phyloP scores from a whole-genome alignment of 345 rosid genomes.

The Noccaea bulbosa region DNA sequence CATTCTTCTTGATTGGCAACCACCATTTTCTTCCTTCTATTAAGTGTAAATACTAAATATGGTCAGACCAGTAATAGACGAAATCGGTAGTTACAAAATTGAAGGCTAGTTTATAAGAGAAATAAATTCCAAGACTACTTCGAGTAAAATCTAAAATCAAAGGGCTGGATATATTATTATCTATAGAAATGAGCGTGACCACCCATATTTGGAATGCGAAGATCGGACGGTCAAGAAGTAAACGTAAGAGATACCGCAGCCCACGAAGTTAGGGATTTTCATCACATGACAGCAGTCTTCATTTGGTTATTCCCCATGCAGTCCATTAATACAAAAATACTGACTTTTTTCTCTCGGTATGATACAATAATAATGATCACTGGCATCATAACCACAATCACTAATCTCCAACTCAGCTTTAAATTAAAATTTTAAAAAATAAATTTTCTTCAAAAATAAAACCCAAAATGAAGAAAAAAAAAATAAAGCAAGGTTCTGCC shows the following conservation, averaged over 20 bases:
- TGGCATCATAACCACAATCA: conserved; percentile 30
- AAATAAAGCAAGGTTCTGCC: too few species aligned
- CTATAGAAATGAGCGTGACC: conserved; percentile 3
- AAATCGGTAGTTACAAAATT: neutral
- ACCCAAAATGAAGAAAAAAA: too few species aligned
- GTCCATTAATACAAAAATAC: conserved; percentile 19
- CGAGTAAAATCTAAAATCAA: neutral
- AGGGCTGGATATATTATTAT: neutral
- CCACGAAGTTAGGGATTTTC: conserved; percentile 37
- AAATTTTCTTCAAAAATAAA: too few species aligned
- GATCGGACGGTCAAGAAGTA: conserved; percentile 25
- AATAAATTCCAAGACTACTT: neutral
- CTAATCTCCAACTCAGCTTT: neutral
- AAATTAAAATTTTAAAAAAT: too few species aligned
- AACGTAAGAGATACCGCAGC: conserved; percentile 28
- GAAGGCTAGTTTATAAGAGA: neutral
- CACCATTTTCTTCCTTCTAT: too few species aligned
- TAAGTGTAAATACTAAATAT: too few species aligned
- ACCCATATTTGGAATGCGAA: conserved; percentile 11
- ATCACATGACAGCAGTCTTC: conserved; percentile 42
- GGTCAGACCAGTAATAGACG: too few species aligned
- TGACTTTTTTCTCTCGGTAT: neutral
- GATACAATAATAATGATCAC: conserved; percentile 2
- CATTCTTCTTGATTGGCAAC: too few species aligned
- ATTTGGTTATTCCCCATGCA: conserved; percentile 36